Conservation (phyloP, 2,329 filamentous ascomycete genomes). For the Cercospora sp. region DNA sequence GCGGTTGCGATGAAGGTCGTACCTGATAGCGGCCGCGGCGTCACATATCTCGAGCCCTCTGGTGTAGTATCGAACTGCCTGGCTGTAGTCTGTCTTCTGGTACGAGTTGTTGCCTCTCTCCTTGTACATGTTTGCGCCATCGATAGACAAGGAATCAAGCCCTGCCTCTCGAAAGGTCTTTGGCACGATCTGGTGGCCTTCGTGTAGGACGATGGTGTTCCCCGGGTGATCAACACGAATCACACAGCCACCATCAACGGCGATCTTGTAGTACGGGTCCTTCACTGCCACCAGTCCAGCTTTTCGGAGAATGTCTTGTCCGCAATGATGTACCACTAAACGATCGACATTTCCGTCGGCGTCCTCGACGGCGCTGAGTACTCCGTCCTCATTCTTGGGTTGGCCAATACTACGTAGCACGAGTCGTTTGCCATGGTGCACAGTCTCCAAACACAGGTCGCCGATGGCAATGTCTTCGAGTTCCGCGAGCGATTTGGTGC, state of each 20-base stretch:
- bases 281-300: conserved; percentile 31
- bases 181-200: conserved; percentile 17
- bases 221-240: conserved; percentile 35
- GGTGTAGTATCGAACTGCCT: conserved; percentile 22
- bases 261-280: conserved; percentile 32
- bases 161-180: conserved; percentile 1
- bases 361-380: conserved; percentile 38
- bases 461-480: conserved; percentile 25
- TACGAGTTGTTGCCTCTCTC: conserved; percentile 27
- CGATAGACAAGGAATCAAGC: conserved; percentile 2
- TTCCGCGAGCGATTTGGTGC: conserved; percentile 16
- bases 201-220: conserved; percentile 27
- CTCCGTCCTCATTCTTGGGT: conserved; percentile 8
- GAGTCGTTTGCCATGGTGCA: conserved; percentile 27
- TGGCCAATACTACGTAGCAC: conserved; percentile 27
- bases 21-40: conserved; percentile 8
- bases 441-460: conserved; percentile 29
- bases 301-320: conserved; percentile 17
- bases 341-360: conserved; percentile 41
- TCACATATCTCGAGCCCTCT: conserved; percentile 9
- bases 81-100: conserved; percentile 19
- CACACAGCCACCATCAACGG: conserved; percentile 15
- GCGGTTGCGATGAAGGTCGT: conserved; percentile 31
- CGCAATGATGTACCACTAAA: conserved; percentile 21
- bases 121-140: conserved; percentile 20